Evolutionary conservation across 345 rosid genomes (phyloP).

Genomic region (Citrus trifoliata): DNA sequence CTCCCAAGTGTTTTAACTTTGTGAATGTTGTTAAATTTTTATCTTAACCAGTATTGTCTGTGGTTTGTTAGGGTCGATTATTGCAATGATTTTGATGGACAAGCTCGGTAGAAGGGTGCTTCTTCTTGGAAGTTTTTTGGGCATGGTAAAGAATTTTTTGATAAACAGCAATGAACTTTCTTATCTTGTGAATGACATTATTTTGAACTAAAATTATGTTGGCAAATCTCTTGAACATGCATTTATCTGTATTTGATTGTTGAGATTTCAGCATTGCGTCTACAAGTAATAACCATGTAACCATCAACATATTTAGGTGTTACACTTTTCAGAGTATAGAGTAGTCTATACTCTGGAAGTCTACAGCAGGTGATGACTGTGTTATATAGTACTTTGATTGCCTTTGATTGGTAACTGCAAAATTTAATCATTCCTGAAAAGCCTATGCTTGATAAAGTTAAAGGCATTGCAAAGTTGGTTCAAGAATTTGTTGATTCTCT

Average conservation of each 20-base stretch:
- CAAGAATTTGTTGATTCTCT: neutral
- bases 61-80: constrained; percentile 54
- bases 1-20: constrained; percentile 5
- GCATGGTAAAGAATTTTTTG: constrained; percentile 54
- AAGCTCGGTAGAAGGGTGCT: constrained; percentile 86
- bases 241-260: neutral
- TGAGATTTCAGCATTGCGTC: neutral
- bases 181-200: neutral
- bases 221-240: neutral
- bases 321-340: neutral
- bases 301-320: neutral
- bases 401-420: neutral
- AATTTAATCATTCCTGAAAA: neutral
- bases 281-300: neutral
- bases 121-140: constrained; percentile 88
- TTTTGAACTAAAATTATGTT: neutral
- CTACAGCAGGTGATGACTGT: neutral
- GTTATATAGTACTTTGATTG: neutral
- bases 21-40: constrained; percentile 12
- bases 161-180: neutral
- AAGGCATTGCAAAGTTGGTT: neutral
- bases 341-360: neutral
- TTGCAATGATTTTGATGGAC: constrained; percentile 88
- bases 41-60: constrained; percentile 11
- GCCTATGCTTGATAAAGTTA: neutral